A percentile compares a stretch with the other conserved stretches of the same genome.
These are phyloP conservation scores for Huntiella bhutanensis DNA, from an alignment of 2,329 filamentous ascomycete genomes.

Conservation along the genomic window DNA sequence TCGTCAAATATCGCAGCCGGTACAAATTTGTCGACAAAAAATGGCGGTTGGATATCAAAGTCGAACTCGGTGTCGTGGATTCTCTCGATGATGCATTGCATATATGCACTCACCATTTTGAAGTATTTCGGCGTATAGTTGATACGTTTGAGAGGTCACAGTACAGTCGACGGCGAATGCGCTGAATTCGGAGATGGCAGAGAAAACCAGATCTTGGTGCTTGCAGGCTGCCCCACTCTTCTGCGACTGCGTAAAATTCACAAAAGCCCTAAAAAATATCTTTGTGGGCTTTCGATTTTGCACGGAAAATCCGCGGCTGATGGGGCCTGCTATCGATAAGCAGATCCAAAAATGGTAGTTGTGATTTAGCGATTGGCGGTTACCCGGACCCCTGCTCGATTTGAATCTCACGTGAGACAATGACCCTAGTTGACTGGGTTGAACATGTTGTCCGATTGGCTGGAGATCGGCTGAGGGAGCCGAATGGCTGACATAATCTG, in stretches of 20 bases:
- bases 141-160: conserved; percentile 11
- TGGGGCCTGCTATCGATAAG: conserved; percentile 11
- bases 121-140: conserved; percentile 12
- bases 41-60: not conserved
- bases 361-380: not conserved
- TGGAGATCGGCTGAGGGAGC: not conserved
- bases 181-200: conserved; percentile 10
- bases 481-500: conserved; percentile 9
- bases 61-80: not conserved
- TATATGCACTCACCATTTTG: conserved; percentile 11
- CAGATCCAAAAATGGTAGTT: not conserved
- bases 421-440: not conserved
- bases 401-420: not conserved
- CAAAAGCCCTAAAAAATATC: conserved; percentile 11
- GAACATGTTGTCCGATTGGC: no score
- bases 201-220: conserved; percentile 12
- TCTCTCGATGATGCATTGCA: conserved; percentile 3
- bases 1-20: not conserved
- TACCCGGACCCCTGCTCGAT: not conserved
- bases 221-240: conserved; percentile 8
- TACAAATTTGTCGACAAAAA: not conserved
- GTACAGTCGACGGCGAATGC: conserved; percentile 11
- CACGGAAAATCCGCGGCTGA: conserved; percentile 8
- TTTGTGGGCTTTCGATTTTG: conserved; percentile 5
- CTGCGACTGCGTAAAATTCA: conserved; percentile 9